These are phyloP conservation scores for Phellopilus nigrolimitatus DNA, from an alignment of 1,284 basidiomycete species.

Conservation along the genomic window DNA sequence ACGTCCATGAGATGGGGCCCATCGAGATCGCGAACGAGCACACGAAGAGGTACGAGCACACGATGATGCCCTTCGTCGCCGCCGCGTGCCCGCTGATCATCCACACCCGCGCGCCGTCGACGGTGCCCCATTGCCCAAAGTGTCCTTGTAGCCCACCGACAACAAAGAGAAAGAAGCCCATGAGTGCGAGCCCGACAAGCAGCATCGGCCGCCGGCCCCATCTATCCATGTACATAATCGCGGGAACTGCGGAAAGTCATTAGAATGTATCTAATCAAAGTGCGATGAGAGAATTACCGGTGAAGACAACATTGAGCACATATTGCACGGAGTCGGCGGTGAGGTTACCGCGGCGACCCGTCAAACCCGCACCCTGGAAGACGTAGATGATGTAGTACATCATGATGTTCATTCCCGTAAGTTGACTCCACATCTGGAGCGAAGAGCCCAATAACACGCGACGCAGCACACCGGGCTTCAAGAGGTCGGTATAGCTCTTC, in stretches of 20 bases:
- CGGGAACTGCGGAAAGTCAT: conserved; percentile 40
- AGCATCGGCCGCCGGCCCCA: conserved; percentile 80
- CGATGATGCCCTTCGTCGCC: conserved; percentile 58
- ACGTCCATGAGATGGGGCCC: too few species aligned
- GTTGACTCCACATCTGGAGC: conserved; percentile 63
- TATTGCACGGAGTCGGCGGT: conserved; percentile 79
- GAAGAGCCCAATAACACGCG: conserved; percentile 54
- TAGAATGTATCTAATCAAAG: neutral
- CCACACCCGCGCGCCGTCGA: conserved; percentile 47
- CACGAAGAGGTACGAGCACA: too few species aligned
- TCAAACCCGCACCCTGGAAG: conserved; percentile 70
- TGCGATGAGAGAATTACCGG: conserved; percentile 28
- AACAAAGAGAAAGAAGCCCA: conserved; percentile 74
- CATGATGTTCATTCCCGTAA: conserved; percentile 52
- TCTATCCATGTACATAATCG: conserved; percentile 71
- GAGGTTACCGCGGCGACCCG: conserved; percentile 62
- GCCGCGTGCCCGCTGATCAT: conserved; percentile 50
- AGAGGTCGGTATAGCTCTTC: conserved; percentile 65
- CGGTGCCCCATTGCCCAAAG: conserved; percentile 57
- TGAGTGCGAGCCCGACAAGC: conserved; percentile 55
- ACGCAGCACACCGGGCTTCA: conserved; percentile 52
- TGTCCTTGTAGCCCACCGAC: conserved; percentile 70
- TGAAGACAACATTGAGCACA: conserved; percentile 68
- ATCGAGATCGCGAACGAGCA: too few species aligned
- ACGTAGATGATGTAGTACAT: too few species aligned